Conservation (phyloP, 2,329 filamentous ascomycete genomes). For the Hyphodiscus sp. region DNA sequence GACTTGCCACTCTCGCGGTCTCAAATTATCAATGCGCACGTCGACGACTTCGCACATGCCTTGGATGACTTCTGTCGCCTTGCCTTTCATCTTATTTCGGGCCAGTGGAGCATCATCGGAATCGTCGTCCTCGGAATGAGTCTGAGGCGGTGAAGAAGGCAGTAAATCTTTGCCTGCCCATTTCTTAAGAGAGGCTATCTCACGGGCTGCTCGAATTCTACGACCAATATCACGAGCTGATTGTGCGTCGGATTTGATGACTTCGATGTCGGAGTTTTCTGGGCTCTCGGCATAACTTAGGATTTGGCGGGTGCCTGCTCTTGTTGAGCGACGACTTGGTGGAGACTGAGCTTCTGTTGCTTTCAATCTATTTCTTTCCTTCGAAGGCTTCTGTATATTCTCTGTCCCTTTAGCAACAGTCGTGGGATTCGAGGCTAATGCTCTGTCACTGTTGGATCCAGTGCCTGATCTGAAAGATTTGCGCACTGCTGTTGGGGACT, state of each 20-base stretch:
- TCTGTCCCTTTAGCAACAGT: background rate
- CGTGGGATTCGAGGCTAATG: background rate
- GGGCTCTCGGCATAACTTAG: constrained; percentile 24
- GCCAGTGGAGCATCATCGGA: constrained; percentile 9
- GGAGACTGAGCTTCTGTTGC: background rate
- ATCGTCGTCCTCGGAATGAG: constrained; percentile 9
- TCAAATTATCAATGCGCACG: constrained; percentile 69
- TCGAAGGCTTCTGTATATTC: background rate
- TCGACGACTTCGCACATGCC: constrained; percentile 66
- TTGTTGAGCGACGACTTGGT: constrained; percentile 15
- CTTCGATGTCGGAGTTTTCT: constrained; percentile 12
- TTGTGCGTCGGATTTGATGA: background rate
- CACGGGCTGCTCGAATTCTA: constrained; percentile 15
- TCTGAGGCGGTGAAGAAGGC: constrained; percentile 11
- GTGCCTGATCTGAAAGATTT: background rate
- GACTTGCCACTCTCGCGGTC: constrained; percentile 61
- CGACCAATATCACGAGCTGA: constrained; percentile 4
- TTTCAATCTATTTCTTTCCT: background rate
- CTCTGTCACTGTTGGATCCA: background rate
- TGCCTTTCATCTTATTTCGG: constrained; percentile 19
- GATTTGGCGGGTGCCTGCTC: constrained; percentile 11
- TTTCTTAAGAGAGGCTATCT: constrained; percentile 21
- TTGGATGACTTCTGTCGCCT: constrained; percentile 46
- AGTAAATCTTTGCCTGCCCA: constrained; percentile 23
- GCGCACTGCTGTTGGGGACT: no score